Evolutionary conservation across 2,329 filamentous ascomycete species (phyloP), one percentile per base, ranked within the genome.

Genomic region (Pseudohalonectria lignicola): DNA sequence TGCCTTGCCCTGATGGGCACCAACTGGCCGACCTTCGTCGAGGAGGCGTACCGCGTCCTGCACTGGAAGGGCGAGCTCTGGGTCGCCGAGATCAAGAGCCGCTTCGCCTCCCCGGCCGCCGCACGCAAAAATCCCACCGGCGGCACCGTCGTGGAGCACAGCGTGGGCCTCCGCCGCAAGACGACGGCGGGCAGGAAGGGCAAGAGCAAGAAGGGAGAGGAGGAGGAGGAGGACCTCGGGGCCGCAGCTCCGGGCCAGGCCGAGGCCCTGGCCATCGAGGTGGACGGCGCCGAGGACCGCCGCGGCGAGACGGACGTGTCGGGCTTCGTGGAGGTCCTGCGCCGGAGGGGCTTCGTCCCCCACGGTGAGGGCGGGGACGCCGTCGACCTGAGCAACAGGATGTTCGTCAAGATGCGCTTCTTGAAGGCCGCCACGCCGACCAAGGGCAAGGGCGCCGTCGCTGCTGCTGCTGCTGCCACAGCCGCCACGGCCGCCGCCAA

Each of bases 401-500:
- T 98, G 92, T 98, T 98, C 65, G 90, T 96, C 48, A 86, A 82
- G 63, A 90, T 98, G 86, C 78, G 82, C 50, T 98, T 98, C 60
- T 68, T 88, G 50, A 98, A 96, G 65, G 77, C 73, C n/a, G 77
- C 76, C 16, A 65, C 76, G 32, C 82, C 88, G 1, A 70, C 70
- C 2, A 81, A 78, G 55, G 87, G 87, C 18, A 93, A 94, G 64
- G 76, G 82, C 46, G 39, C n/a, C n/a, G n/a, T n/a, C n/a, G n/a
- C n/a, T n/a, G n/a, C n/a, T n/a, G 54, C 59, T n/a, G n/a, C n/a
- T n/a, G n/a, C n/a, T n/a, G n/a, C n/a, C n/a, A n/a, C n/a, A n/a
- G n/a, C n/a, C n/a, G n/a, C n/a, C n/a, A n/a, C n/a, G n/a, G n/a
- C n/a, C n/a, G n/a, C 12, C 45, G 75, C 76, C 5, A 64, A 63